phyloP scores from a whole-genome alignment of 2,329 filamentous ascomycete genomes.

The Tolypocladium cylindrosporum region DNA sequence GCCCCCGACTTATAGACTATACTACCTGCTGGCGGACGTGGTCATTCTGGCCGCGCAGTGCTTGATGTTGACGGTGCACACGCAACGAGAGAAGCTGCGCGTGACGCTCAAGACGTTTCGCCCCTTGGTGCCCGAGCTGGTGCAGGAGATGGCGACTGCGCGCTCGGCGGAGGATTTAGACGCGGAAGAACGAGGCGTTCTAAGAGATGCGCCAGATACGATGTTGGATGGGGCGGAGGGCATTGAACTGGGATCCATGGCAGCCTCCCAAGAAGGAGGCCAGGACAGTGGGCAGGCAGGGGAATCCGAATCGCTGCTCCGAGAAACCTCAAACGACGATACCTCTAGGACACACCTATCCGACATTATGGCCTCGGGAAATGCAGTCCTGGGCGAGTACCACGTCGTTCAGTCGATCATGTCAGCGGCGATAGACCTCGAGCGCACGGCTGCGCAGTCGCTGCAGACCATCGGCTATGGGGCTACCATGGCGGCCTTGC shows the following conservation, averaged over 20 bases:
- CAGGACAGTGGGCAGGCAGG: conserved; percentile 14
- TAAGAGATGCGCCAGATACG: conserved; percentile 26
- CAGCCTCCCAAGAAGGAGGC: conserved; percentile 10
- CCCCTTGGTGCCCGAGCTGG: conserved; percentile 18
- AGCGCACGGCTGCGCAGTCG: conserved; percentile 38
- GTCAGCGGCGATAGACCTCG: conserved; percentile 34
- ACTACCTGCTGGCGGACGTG: conserved; percentile 46
- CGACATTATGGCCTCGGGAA: conserved; percentile 44
- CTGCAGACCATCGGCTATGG: conserved; percentile 45
- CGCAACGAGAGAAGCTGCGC: conserved; percentile 47
- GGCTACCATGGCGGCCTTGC: conserved; percentile 41
- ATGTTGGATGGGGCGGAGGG: conserved; percentile 27
- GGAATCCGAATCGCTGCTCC: conserved; percentile 16
- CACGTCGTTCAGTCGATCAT: conserved; percentile 40
- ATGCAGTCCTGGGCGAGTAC: conserved; percentile 43
- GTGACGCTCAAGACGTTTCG: conserved; percentile 33
- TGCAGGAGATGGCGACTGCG: conserved; percentile 13
- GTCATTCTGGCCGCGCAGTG: conserved; percentile 48
- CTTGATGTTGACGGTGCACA: conserved; percentile 53
- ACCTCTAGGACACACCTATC: conserved; percentile 27
- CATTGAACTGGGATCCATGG: conserved; percentile 33
- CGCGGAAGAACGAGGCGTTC: conserved; percentile 44
- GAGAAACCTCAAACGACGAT: conserved; percentile 15
- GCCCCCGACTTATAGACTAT: conserved; percentile 45
- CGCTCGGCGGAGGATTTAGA: conserved; percentile 40